Percentiles rank a stretch among this genome's conserved stretches.
These are phyloP conservation scores for Verticillium tricorpus DNA, from an alignment of 2,329 filamentous ascomycete genomes.

Conservation along the genomic window DNA sequence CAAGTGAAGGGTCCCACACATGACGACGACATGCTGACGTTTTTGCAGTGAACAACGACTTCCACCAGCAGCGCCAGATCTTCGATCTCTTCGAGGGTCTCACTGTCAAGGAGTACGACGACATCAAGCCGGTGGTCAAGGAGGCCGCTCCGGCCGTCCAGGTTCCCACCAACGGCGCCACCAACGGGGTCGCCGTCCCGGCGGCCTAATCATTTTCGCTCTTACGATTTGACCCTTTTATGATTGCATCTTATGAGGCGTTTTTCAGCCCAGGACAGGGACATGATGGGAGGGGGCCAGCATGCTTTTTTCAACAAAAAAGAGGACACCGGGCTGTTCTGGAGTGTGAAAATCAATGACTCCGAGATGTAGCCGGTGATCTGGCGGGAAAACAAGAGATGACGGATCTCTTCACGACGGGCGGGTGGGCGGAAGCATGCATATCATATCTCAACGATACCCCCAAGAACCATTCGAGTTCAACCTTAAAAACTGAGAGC, in stretches of 20 bases:
- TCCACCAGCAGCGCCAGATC: conserved; percentile 77
- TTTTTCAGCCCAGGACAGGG: conserved; percentile 13
- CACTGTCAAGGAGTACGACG: conserved; percentile 56
- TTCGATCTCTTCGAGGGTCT: conserved; percentile 84
- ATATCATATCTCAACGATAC: conserved; percentile 39
- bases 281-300: conserved; percentile 11
- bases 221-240: conserved; percentile 13
- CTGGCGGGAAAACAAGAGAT: conserved; percentile 13
- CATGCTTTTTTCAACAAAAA: conserved; percentile 6
- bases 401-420: background rate
- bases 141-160: conserved; percentile 9
- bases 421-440: conserved; percentile 15
- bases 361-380: conserved; percentile 16
- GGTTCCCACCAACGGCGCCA: conserved; percentile 10
- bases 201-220: conserved; percentile 7
- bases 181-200: conserved; percentile 7
- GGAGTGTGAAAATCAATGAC: conserved; percentile 6
- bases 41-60: conserved; percentile 85
- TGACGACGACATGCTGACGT: conserved; percentile 5
- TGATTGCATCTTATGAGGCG: conserved; percentile 14
- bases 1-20: background rate
- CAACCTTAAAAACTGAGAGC: conserved; percentile 1
- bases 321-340: background rate
- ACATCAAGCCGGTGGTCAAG: conserved; percentile 28
- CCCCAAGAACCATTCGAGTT: conserved; percentile 17